Conservation (phyloP, 2,329 filamentous ascomycete genomes). For the Cladosporium sp. region DNA sequence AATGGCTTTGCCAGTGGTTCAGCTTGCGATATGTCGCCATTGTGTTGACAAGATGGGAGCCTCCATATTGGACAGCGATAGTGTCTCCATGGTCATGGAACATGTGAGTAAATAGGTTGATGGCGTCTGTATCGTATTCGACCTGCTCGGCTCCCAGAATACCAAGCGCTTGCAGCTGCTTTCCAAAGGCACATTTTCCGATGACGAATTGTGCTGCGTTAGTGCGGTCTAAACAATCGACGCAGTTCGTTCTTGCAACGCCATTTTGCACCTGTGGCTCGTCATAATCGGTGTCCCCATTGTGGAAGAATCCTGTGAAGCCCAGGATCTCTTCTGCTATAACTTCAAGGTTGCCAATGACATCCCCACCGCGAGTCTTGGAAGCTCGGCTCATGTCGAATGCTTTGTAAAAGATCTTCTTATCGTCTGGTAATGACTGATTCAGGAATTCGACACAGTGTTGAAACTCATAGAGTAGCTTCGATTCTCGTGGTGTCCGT, state of each 20-base stretch:
- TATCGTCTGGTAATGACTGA: conserved; percentile 78
- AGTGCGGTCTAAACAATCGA: conserved; percentile 93
- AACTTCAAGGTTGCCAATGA: conserved; percentile 83
- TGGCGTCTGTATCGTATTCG: conserved; percentile 84
- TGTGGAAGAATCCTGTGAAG: conserved; percentile 90
- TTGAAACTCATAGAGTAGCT: conserved; percentile 81
- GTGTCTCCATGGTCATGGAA: conserved; percentile 95
- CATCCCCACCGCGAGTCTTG: conserved; percentile 85
- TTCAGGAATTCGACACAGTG: conserved; percentile 88
- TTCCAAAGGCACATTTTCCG: conserved; percentile 85
- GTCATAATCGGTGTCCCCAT: conserved; percentile 68
- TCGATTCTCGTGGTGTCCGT: conserved; percentile 83
- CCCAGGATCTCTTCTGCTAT: conserved; percentile 85
- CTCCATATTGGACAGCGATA: conserved; percentile 95
- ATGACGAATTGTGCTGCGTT: conserved; percentile 98
- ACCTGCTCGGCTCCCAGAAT: conserved; percentile 75
- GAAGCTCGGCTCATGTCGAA: conserved; percentile 98
- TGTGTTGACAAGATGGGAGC: conserved; percentile 95
- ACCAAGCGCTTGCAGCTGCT: conserved; percentile 87
- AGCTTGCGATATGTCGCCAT: conserved; percentile 99
- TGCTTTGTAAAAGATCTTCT: conserved; percentile 87
- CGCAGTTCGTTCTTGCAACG: conserved; percentile 92
- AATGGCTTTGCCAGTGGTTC: conserved; percentile 97
- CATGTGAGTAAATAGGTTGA: conserved; percentile 97
- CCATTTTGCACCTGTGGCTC: conserved; percentile 78